Percentiles rank a stretch among this genome's conserved stretches.
Evolutionary conservation across 139 green algal species (phyloP).

Genomic region (Chlorella sp.): DNA sequence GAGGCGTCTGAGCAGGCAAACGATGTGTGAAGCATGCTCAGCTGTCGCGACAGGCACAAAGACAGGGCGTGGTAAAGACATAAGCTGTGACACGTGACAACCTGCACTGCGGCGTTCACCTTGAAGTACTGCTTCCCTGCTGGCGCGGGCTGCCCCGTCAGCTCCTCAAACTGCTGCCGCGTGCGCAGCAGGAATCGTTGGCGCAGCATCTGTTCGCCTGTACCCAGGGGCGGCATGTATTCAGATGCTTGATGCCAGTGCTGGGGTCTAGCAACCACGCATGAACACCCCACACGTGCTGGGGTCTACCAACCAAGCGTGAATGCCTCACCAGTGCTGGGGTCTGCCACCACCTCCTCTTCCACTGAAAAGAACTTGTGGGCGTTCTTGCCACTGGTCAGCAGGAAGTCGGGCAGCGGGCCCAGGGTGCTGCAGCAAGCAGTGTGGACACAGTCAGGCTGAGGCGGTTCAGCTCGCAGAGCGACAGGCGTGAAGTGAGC

Average conservation of each 20-base stretch:
- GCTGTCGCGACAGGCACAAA: too few species aligned
- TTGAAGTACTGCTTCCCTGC: constrained; percentile 93
- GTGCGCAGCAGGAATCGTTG: constrained; percentile 62
- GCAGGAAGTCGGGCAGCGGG: constrained; percentile 69
- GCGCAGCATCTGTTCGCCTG: constrained; percentile 26
- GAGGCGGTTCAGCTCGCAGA: too few species aligned
- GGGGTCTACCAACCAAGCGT: too few species aligned
- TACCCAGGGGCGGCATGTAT: too few species aligned
- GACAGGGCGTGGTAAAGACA: too few species aligned
- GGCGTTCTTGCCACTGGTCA: constrained; percentile 73
- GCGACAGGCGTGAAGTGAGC: too few species aligned
- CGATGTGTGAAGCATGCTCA: too few species aligned
- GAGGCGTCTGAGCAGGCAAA: too few species aligned
- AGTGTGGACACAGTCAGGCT: neutral
- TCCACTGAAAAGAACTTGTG: constrained; percentile 84
- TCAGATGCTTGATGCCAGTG: too few species aligned
- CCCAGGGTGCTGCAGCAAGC: constrained; percentile 78
- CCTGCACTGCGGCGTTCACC: neutral
- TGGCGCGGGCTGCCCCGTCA: constrained; percentile 51
- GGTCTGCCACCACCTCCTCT: constrained; percentile 22
- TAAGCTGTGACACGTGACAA: too few species aligned
- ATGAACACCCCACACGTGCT: too few species aligned
- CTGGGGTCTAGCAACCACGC: too few species aligned
- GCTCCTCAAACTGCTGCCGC: constrained; percentile 75
- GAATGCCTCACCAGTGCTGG: neutral